Conservation (phyloP, 2,329 filamentous ascomycete species). For the Epichloe festucae region DNA sequence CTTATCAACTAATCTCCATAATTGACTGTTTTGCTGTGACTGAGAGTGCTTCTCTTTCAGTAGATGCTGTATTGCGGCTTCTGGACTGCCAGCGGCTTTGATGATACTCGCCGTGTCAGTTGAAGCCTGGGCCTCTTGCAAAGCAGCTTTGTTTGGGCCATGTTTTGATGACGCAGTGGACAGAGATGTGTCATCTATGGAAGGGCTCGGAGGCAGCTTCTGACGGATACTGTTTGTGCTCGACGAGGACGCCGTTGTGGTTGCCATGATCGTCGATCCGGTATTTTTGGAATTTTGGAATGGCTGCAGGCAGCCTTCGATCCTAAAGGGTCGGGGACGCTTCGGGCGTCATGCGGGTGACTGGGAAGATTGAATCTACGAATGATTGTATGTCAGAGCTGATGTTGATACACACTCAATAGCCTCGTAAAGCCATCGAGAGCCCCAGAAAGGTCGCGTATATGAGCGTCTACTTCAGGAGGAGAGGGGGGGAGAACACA, state of each 20-base stretch:
- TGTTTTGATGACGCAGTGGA: conserved; percentile 58
- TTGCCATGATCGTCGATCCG: conserved; percentile 33
- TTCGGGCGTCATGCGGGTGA: conserved; percentile 37
- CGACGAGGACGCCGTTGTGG: conserved; percentile 23
- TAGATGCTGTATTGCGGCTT: conserved; percentile 77
- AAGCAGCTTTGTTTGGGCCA: conserved; percentile 34
- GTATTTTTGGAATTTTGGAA: conserved; percentile 16
- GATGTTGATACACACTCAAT: not conserved
- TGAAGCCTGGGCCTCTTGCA: conserved; percentile 45
- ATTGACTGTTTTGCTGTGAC: conserved; percentile 75
- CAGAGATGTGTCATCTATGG: conserved; percentile 80
- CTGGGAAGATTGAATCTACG: conserved; percentile 14
- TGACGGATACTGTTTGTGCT: conserved; percentile 27
- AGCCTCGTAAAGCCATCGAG: too few species aligned
- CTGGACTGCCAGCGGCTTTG: conserved; percentile 72
- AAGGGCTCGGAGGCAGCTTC: conserved; percentile 57
- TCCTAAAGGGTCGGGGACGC: conserved; percentile 29
- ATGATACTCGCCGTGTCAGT: conserved; percentile 71
- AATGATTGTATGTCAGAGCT: not conserved
- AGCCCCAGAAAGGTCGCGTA: too few species aligned
- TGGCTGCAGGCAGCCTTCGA: conserved; percentile 30
- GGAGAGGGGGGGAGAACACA: too few species aligned
- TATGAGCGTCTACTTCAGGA: too few species aligned
- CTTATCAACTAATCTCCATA: conserved; percentile 95
- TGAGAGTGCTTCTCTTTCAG: conserved; percentile 86